Evolutionary conservation across 1,284 basidiomycete species (phyloP), one percentile per base, ranked within the genome.

Genomic region (Heterobasidion irregulare): DNA sequence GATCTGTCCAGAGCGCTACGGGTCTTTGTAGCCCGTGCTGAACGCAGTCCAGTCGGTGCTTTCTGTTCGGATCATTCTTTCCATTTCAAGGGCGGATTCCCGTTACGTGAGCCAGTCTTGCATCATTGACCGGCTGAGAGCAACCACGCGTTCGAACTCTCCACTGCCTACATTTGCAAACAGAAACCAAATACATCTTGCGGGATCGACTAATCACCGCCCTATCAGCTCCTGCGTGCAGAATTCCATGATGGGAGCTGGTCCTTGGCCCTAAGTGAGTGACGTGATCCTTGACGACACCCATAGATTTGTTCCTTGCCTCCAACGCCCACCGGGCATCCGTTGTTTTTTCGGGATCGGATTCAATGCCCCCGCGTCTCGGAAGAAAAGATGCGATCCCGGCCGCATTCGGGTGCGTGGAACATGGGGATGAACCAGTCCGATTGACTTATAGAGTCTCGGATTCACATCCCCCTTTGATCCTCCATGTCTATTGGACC

Each of bases 191-290:
- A 41, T 41, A 10, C 38, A 41, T 41, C 38, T 47, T 19, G 34
- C 49, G 49, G 26, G 34, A 18, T 50, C 49, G 49, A 32, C 33
- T 50, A 50, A 50, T 50, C 49, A 50, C 49, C 49, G 49, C 34
- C 49, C 19, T 50, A 50, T 50, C 49, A 50, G 32, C 13, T 34
- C 34, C 7, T 18, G 9, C 49, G n/a, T 10, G 34, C 12, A 35
- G 34, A 50, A n/a, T 19, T 50, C 49, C 19, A 19, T 50, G n/a
- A 32, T 41, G 38, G 38, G 49, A n/a, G 13, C 49, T 50, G 34
- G 34, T n/a, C 33, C 34, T 50, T 50, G 9, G 26, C 33, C 10
- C 49, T 32, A 50, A 32, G 19, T 50, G 19, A 32, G 33, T 36
- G 49, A 50, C 49, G 47, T 50, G 34, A 50, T 50, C 12, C 38